Conservation (phyloP, 805 yeast genomes). For the Ogataea salicorniae region DNA sequence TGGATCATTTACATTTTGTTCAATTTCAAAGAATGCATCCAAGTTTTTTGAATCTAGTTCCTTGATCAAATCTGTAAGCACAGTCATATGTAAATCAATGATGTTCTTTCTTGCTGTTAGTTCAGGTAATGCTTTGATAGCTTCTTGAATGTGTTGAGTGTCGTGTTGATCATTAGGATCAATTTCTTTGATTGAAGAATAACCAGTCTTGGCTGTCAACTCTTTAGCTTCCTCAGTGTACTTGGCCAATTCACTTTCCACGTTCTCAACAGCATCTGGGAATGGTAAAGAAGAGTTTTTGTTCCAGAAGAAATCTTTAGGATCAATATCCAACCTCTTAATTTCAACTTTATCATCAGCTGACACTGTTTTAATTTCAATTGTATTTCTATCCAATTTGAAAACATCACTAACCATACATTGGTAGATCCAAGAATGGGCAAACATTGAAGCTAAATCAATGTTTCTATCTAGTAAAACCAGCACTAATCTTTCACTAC, state of each 20-base stretch:
- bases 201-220: slow-evolving; percentile 70
- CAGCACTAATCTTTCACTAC: slow-evolving; percentile 64
- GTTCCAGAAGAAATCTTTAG: slow-evolving; percentile 89
- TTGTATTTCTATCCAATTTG: slow-evolving; percentile 74
- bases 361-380: slow-evolving; percentile 44
- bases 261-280: slow-evolving; percentile 98
- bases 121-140: slow-evolving; percentile 89
- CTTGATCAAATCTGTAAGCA: slow-evolving; percentile 75
- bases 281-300: slow-evolving; percentile 82
- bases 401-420: slow-evolving; percentile 94
- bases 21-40: slow-evolving; percentile 91
- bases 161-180: slow-evolving; percentile 54
- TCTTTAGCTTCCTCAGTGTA: slow-evolving; percentile 88
- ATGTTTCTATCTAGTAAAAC: slow-evolving; percentile 82
- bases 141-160: slow-evolving; percentile 70
- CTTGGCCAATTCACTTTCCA: slow-evolving; percentile 72
- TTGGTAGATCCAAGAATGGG: slow-evolving; percentile 97
- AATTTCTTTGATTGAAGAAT: slow-evolving; percentile 68
- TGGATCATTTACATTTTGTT: slow-evolving; percentile 69
- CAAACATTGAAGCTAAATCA: slow-evolving; percentile 88
- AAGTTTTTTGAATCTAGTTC: slow-evolving; percentile 82
- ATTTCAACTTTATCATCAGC: slow-evolving; percentile 32
- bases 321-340: slow-evolving; percentile 82
- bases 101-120: slow-evolving; percentile 81
- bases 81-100: slow-evolving; percentile 96